phyloP scores from a whole-genome alignment of 2,329 filamentous ascomycete species.

The Aspergillus aculeatus region DNA sequence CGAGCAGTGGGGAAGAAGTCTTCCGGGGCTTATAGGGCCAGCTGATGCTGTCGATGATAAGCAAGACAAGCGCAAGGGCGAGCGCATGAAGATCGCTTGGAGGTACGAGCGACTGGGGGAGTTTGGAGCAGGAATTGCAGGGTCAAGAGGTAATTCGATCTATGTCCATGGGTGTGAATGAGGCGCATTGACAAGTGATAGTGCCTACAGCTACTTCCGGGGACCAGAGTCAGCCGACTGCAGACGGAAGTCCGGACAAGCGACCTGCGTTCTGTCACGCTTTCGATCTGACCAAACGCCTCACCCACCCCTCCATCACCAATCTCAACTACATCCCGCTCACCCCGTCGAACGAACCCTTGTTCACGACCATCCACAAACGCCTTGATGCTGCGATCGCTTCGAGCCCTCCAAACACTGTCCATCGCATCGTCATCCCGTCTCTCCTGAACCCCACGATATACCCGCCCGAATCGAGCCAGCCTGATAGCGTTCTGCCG shows the following conservation, averaged over 20 bases:
- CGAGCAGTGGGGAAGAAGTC: slow-evolving; percentile 76
- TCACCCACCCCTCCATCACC: slow-evolving; percentile 56
- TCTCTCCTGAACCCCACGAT: slow-evolving; percentile 80
- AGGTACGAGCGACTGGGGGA: slow-evolving; percentile 84
- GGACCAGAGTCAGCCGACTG: slow-evolving; percentile 47
- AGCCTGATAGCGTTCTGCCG: slow-evolving; percentile 71
- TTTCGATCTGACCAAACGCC: slow-evolving; percentile 68
- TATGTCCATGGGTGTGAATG: not conserved
- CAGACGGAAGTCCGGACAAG: slow-evolving; percentile 20
- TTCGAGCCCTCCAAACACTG: slow-evolving; percentile 56
- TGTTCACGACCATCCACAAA: slow-evolving; percentile 64
- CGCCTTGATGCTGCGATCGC: slow-evolving; percentile 57
- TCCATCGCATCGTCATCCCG: slow-evolving; percentile 84
- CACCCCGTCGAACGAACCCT: slow-evolving; percentile 44
- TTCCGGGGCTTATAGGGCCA: slow-evolving; percentile 69
- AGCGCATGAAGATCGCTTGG: slow-evolving; percentile 99
- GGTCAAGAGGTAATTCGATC: slow-evolving; percentile 59
- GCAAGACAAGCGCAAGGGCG: slow-evolving; percentile 48
- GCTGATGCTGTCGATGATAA: slow-evolving; percentile 48
- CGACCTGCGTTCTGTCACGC: slow-evolving; percentile 64
- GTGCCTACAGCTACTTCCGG: slow-evolving; percentile 24
- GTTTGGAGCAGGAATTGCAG: slow-evolving; percentile 56
- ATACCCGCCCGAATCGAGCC: slow-evolving; percentile 68
- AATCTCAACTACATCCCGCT: slow-evolving; percentile 55
- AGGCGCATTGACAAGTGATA: slow-evolving; percentile 23